These are phyloP conservation scores for Coemansia aciculifera DNA, from an alignment of 192 early-diverging fungal species.

Conservation along the genomic window DNA sequence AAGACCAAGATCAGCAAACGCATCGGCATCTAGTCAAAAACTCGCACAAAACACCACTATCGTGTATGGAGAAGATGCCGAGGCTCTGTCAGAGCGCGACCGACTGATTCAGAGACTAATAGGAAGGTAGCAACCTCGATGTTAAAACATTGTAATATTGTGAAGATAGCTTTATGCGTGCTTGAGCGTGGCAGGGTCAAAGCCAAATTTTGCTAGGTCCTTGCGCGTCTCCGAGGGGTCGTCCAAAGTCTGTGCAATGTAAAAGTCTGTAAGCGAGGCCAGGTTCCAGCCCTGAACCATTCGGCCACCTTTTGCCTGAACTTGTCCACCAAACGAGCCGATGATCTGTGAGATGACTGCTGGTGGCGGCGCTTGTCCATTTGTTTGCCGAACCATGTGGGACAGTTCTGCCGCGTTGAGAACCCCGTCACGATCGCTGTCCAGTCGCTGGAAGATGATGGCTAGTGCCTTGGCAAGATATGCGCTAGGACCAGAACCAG, in stretches of 20 bases:
- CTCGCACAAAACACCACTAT: constrained; percentile 27
- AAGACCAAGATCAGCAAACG: background rate
- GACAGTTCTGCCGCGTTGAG: constrained; percentile 37
- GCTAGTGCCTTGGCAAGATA: constrained; percentile 42
- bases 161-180: background rate
- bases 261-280: constrained; percentile 40
- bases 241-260: constrained; percentile 44
- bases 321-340: constrained; percentile 38
- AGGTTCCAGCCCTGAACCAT: constrained; percentile 35
- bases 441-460: constrained; percentile 44
- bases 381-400: constrained; percentile 36
- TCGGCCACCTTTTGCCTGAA: constrained; percentile 24
- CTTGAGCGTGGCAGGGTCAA: constrained; percentile 42
- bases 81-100: constrained; percentile 43
- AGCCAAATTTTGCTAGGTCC: constrained; percentile 49
- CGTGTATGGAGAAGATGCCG: constrained; percentile 46
- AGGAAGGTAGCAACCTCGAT: background rate
- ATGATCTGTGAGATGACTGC: constrained; percentile 40
- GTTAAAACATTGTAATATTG: background rate
- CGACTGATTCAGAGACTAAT: constrained; percentile 32
- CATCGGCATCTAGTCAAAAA: constrained; percentile 9
- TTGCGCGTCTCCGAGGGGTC: constrained; percentile 51
- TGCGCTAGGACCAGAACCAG: constrained; percentile 36
- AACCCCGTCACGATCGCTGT: constrained; percentile 51
- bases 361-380: constrained; percentile 32